These are phyloP conservation scores for Ajuga chamaepitys DNA, from an alignment of 257 asterid species.

Conservation along the genomic window DNA sequence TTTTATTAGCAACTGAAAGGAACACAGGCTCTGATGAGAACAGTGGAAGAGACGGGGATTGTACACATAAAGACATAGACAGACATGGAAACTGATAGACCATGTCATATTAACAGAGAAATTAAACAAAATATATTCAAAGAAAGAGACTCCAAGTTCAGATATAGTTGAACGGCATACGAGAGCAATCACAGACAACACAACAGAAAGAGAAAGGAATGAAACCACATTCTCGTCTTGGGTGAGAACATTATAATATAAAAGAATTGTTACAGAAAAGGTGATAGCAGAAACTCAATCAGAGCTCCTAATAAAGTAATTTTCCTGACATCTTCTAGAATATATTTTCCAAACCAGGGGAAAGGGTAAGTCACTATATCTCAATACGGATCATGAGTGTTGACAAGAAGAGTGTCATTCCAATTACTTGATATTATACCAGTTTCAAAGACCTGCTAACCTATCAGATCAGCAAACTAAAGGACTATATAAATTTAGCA, in stretches of 20 bases:
- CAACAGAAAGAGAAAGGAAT: not conserved
- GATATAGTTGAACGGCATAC: not conserved
- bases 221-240: not conserved
- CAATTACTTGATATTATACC: not conserved
- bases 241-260: not conserved
- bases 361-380: not conserved
- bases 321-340: not conserved
- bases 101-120: not conserved
- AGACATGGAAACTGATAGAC: not conserved
- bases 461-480: not conserved
- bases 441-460: not conserved
- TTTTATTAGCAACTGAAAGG: conserved; percentile 64
- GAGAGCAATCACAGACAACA: not conserved
- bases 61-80: not conserved
- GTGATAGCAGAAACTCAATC: not conserved
- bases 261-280: not conserved
- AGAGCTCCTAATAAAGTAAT: not conserved
- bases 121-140: not conserved
- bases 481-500: not conserved
- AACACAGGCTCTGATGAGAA: conserved; percentile 7
- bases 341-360: not conserved
- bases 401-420: not conserved
- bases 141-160: not conserved
- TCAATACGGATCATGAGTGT: not conserved
- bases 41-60: not conserved